These are phyloP conservation scores for Phytophthora constricta DNA, from an alignment of 352 stramenopile species.

Conservation along the genomic window DNA sequence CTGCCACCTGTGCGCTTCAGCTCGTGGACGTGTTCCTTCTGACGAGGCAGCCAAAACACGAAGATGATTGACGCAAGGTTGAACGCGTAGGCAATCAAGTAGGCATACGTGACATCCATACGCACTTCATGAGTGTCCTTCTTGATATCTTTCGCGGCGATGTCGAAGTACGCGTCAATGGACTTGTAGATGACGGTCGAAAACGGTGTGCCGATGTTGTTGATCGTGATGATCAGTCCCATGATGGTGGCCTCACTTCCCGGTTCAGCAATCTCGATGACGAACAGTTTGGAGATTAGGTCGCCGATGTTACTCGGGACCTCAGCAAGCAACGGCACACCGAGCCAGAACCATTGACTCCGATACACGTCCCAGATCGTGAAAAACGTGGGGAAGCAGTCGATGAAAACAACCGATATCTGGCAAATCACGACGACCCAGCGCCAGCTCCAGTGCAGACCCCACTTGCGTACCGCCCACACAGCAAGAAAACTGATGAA, in stretches of 20 bases:
- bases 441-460: conserved; percentile 62
- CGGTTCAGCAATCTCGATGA: conserved; percentile 46
- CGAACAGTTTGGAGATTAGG: conserved; percentile 44
- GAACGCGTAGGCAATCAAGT: conserved; percentile 58
- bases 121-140: conserved; percentile 50
- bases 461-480: conserved; percentile 46
- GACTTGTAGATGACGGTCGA: conserved; percentile 59
- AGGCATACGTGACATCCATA: conserved; percentile 54
- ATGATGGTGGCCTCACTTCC: conserved; percentile 58
- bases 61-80: conserved; percentile 57
- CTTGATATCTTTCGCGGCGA: conserved; percentile 39
- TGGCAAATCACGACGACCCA: conserved; percentile 43
- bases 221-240: conserved; percentile 43
- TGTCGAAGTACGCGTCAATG: conserved; percentile 57
- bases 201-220: conserved; percentile 51
- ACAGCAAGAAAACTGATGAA: conserved; percentile 40
- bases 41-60: conserved; percentile 49
- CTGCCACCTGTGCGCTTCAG: conserved; percentile 45
- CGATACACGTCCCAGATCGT: conserved; percentile 62
- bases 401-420: conserved; percentile 42
- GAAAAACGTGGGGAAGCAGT: conserved; percentile 50
- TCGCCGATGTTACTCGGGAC: conserved; percentile 41
- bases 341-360: conserved; percentile 66
- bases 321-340: conserved; percentile 50
- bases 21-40: conserved; percentile 55